Percentiles rank a stretch among this genome's conserved stretches.
Conservation (phyloP, 148 eudicot genomes). For the Nepenthes mirabilis region DNA sequence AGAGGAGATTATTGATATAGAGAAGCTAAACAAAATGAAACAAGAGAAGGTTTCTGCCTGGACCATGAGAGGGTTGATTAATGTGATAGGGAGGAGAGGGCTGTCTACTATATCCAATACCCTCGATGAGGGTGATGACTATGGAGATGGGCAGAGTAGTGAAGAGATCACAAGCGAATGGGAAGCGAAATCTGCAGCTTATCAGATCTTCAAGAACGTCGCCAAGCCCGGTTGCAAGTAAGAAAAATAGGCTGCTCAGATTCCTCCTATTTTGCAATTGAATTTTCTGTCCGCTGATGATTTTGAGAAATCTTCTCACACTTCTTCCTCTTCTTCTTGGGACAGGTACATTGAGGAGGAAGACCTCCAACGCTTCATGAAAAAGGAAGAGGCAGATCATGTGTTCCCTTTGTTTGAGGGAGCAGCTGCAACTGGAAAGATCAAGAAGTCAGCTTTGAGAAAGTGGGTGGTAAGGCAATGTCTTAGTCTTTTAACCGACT, state of each 20-base stretch:
- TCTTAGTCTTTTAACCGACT: background rate
- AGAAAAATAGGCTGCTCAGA: background rate
- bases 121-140: conserved; percentile 45
- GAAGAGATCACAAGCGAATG: conserved; percentile 56
- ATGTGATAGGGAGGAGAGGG: conserved; percentile 43
- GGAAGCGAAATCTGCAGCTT: conserved; percentile 69
- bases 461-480: conserved; percentile 12
- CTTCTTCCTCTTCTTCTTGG: background rate
- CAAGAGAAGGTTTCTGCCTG: conserved; percentile 75
- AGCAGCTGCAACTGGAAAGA: conserved; percentile 10
- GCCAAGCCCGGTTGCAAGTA: conserved; percentile 14
- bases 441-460: conserved; percentile 6
- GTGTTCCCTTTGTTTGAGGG: conserved; percentile 8
- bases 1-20: conserved; percentile 57
- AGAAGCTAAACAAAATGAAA: conserved; percentile 63
- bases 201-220: conserved; percentile 53
- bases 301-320: background rate
- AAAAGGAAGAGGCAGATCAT: conserved; percentile 6
- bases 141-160: conserved; percentile 20
- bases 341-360: conserved; percentile 10
- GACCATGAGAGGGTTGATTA: conserved; percentile 73
- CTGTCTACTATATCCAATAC: conserved; percentile 49
- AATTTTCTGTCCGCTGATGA: background rate
- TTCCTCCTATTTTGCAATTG: background rate
- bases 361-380: conserved; percentile 10